Conservation (phyloP, 1,284 basidiomycete genomes). For the Puccinia brachypodii region DNA sequence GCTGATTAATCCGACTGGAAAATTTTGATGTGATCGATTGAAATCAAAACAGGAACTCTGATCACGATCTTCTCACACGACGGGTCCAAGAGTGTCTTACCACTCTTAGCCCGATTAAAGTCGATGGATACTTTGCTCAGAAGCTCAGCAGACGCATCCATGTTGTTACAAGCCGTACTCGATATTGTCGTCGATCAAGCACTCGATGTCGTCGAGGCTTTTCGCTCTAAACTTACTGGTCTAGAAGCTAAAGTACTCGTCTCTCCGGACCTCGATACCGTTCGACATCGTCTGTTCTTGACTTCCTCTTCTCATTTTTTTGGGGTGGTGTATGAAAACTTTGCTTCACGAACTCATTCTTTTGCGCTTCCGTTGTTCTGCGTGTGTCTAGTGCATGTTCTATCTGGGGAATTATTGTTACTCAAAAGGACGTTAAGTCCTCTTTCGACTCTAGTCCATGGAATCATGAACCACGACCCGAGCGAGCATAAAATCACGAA, state of each 20-base stretch:
- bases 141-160: constrained; percentile 49
- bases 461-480: constrained; percentile 49
- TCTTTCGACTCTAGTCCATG: constrained; percentile 48
- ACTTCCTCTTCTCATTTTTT: neutral
- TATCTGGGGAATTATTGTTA: constrained; percentile 49
- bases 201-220: constrained; percentile 48
- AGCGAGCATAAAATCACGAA: neutral
- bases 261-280: constrained; percentile 49
- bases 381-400: constrained; percentile 41
- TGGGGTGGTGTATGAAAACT: too few relatives aligned
- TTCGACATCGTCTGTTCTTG: constrained; percentile 48
- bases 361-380: neutral
- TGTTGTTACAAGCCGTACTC: constrained; percentile 51
- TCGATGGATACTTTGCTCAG: constrained; percentile 49
- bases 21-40: neutral
- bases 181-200: constrained; percentile 51
- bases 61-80: constrained; percentile 50
- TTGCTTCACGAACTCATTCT: neutral
- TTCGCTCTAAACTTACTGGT: constrained; percentile 47
- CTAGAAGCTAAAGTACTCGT: constrained; percentile 50
- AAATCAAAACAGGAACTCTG: constrained; percentile 48
- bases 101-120: constrained; percentile 39
- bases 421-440: constrained; percentile 50
- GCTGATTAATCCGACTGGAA: neutral
- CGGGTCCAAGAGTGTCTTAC: constrained; percentile 33